Percentiles rank a stretch among this genome's conserved stretches.
These are phyloP conservation scores for Chrysoporthe puriensis DNA, from an alignment of 2,329 filamentous ascomycete species.

Conservation along the genomic window DNA sequence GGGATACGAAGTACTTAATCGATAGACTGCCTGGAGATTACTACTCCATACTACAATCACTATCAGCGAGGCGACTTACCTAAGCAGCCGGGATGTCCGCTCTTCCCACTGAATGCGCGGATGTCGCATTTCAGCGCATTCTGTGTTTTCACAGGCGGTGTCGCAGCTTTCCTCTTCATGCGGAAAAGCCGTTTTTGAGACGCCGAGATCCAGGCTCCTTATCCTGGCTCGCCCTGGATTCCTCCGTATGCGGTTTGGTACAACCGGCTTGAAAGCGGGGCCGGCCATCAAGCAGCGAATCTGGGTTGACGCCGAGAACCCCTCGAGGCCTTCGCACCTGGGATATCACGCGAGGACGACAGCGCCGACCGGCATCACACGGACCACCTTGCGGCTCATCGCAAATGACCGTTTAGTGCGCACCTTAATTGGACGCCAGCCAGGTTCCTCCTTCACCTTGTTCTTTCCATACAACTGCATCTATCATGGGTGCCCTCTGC, in stretches of 20 bases:
- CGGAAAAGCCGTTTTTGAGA: neutral
- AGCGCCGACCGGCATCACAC: neutral
- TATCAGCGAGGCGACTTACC: neutral
- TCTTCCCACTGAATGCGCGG: neutral
- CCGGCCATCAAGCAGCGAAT: neutral
- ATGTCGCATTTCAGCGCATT: neutral
- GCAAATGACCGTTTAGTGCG: neutral
- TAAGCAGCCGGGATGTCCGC: neutral
- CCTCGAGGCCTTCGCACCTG: neutral
- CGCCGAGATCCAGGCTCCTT: neutral
- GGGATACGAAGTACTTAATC: neutral
- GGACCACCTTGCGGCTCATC: neutral
- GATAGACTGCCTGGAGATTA: neutral
- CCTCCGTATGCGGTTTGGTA: neutral
- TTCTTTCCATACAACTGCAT: neutral
- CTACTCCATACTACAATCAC: neutral
- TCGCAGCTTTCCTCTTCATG: neutral
- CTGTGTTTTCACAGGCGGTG: neutral
- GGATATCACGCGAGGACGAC: neutral
- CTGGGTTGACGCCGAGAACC: neutral
- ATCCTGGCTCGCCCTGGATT: neutral
- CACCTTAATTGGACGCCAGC: slow-evolving; percentile 5
- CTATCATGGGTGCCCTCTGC: slow-evolving; percentile 82
- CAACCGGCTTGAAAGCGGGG: slow-evolving; percentile 2
- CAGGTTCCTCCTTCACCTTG: neutral